Evolutionary conservation across 306 rosid species (phyloP).

Genomic region (Pyrus communis): DNA sequence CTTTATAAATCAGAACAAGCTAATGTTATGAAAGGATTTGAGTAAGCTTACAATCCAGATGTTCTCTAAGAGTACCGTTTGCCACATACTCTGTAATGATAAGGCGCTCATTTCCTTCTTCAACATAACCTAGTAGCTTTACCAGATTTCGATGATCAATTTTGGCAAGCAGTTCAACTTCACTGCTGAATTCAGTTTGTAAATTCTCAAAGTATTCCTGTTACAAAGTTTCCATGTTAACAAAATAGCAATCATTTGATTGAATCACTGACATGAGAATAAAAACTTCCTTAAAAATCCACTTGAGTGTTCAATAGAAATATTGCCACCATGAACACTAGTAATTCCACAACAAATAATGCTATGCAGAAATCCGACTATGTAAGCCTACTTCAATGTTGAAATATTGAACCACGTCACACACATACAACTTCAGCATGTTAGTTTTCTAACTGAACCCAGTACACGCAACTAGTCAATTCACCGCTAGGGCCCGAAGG

Average conservation of each 20-base stretch:
- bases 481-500: no score
- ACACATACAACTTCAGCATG: background rate
- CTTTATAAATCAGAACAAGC: constrained; percentile 6
- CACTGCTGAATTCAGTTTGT: constrained; percentile 80
- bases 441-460: background rate
- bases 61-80: constrained; percentile 92
- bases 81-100: constrained; percentile 82
- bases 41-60: constrained; percentile 77
- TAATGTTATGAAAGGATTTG: constrained; percentile 5
- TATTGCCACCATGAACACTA: background rate
- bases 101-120: constrained; percentile 77
- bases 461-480: background rate
- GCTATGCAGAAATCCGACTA: background rate
- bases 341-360: background rate
- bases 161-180: constrained; percentile 82
- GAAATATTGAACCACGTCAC: no score
- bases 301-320: background rate
- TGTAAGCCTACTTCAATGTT: background rate
- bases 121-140: constrained; percentile 81
- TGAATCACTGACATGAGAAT: background rate
- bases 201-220: constrained; percentile 74
- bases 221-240: constrained; percentile 18
- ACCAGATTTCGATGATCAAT: constrained; percentile 93
- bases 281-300: background rate
- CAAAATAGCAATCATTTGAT: background rate